These are phyloP conservation scores for Phytophthora syringae DNA, from an alignment of 352 stramenopile genomes.

Conservation along the genomic window DNA sequence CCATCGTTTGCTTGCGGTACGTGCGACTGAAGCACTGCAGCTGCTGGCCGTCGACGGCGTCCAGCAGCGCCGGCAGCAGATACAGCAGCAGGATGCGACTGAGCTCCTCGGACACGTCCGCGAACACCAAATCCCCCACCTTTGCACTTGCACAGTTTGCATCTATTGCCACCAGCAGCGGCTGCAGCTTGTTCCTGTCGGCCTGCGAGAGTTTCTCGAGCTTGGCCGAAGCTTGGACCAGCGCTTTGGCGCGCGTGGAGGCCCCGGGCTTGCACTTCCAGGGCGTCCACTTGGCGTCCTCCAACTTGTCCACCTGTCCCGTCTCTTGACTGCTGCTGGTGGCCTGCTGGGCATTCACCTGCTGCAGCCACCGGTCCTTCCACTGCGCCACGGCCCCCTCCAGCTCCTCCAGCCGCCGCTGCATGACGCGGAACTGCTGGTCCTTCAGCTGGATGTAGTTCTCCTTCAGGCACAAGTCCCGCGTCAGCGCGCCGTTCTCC, in stretches of 20 bases:
- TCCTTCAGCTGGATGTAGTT: slow-evolving; percentile 80
- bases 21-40: slow-evolving; percentile 63
- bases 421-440: slow-evolving; percentile 78
- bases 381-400: slow-evolving; percentile 59
- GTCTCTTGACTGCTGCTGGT: slow-evolving; percentile 13
- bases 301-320: slow-evolving; percentile 5
- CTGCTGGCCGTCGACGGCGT: slow-evolving; percentile 33
- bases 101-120: slow-evolving; percentile 60
- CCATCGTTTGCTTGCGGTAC: slow-evolving; percentile 68
- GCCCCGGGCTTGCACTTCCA: slow-evolving; percentile 43
- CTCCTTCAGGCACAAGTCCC: slow-evolving; percentile 71
- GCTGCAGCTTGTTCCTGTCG: slow-evolving; percentile 59
- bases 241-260: slow-evolving; percentile 26
- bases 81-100: slow-evolving; percentile 63
- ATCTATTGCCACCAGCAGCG: slow-evolving; percentile 43
- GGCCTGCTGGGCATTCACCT: slow-evolving; percentile 37
- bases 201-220: slow-evolving; percentile 58
- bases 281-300: slow-evolving; percentile 37
- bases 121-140: slow-evolving; percentile 49
- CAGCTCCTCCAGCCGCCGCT: slow-evolving; percentile 70
- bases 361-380: slow-evolving; percentile 75
- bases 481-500: slow-evolving; percentile 67
- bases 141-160: slow-evolving; percentile 20
- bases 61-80: slow-evolving; percentile 56
- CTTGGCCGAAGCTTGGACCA: slow-evolving; percentile 43